These are phyloP conservation scores for Fusarium sp. DNA, from an alignment of 2,329 filamentous ascomycete species.

Conservation along the genomic window DNA sequence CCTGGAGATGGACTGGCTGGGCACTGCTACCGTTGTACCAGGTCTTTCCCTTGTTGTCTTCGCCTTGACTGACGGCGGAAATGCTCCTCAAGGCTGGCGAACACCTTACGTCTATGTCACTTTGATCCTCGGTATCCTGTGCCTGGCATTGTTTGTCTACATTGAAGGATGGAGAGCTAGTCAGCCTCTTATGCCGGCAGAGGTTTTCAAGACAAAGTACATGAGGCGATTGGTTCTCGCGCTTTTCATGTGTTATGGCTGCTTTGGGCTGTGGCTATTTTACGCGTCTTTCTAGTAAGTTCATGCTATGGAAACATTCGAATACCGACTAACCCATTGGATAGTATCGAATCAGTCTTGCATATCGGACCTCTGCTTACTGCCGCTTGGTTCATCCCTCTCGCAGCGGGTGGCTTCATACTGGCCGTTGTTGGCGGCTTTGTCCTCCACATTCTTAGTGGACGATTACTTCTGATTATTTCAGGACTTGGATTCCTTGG, in stretches of 20 bases:
- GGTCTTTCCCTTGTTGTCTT: conserved; percentile 79
- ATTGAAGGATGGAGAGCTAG: conserved; percentile 78
- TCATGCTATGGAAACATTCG: not conserved
- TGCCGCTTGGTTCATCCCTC: conserved; percentile 76
- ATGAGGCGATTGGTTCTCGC: conserved; percentile 73
- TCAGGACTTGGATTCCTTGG: conserved; percentile 70
- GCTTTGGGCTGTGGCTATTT: conserved; percentile 75
- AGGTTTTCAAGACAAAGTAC: conserved; percentile 76
- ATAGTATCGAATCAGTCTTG: conserved; percentile 71
- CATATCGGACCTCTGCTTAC: conserved; percentile 70
- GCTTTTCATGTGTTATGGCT: conserved; percentile 76
- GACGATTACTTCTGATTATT: conserved; percentile 71
- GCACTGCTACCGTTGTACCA: conserved; percentile 69
- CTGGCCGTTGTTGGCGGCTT: conserved; percentile 73
- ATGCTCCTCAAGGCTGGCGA: conserved; percentile 76
- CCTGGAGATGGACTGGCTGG: conserved; percentile 75
- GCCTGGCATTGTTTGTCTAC: conserved; percentile 72
- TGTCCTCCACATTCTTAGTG: conserved; percentile 74
- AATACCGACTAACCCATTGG: not conserved
- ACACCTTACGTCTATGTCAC: conserved; percentile 78
- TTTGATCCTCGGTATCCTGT: conserved; percentile 71
- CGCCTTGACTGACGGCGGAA: conserved; percentile 78
- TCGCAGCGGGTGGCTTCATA: conserved; percentile 75
- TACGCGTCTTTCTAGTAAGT: conserved; percentile 75
- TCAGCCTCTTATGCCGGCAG: conserved; percentile 76